Base-by-base conservation (phyloP, 805 yeast genomes). In the Vanderwaltozyma tropicalis region DNA sequence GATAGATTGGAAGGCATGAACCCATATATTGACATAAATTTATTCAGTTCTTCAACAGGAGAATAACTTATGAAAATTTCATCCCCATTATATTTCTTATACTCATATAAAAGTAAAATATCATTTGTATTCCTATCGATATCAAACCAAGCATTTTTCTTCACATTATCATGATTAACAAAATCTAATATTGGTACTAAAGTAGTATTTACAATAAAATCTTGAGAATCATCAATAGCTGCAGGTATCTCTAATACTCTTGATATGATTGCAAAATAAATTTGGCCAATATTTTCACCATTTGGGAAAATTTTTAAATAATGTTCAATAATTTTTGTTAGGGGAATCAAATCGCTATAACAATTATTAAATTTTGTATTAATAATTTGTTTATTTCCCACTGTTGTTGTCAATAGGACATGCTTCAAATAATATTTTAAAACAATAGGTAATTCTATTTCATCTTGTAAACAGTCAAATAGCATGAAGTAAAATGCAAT, bases 141-240 rank as follows among this genome's bases (percentile, higher is more conserved):
- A 48, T 77, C 89, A 56, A 78, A 80, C 45, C 62, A 67, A 0
- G 81, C 72, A 53, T 76, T 78, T 32, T 62, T 59, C 20, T 47
- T 28, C 16, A 52, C 55, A 40, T 62, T 63, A 31, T 62, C 58
- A 51, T 80, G 89, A 52, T 80, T 80, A 5, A 71, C 81, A 64
- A 73, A 80, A 54, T 80, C 89, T 22, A 80, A 47, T 1, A 77
- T 42, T 1, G 89, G 87, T 1, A 80, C 83, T 38, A 80, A 52
- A 0, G 83, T 70, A 0, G 76, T 66, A 35, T 72, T 69, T 5
- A 71, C 71, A 4, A 54, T 47, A 43, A 63, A 76, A 31, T 68
- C 72, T 11, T 63, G 69, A 9, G 27, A 40, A 8, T 46, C 46
- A 2, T 36, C 10, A 1, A 45, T 44, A n/a, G 47, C 57, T 48